These are phyloP conservation scores for Telopea speciosissima DNA, from an alignment of 177 flowering plant species.

Conservation along the genomic window DNA sequence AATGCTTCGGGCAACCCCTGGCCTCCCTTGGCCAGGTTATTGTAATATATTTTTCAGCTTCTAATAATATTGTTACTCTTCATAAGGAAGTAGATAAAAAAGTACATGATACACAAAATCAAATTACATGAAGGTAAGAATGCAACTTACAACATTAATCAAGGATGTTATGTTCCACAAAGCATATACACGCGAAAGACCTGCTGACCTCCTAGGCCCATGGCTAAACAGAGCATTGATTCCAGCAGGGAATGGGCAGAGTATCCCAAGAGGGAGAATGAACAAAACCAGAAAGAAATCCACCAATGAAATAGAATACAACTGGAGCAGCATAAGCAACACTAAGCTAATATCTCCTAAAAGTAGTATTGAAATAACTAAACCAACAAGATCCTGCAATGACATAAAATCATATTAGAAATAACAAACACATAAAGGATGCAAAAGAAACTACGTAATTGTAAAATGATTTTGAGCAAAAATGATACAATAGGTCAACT, in stretches of 20 bases:
- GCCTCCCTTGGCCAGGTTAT: too few relatives aligned
- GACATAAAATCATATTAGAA: slow-evolving; percentile 1
- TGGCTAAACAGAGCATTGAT: slow-evolving; percentile 96
- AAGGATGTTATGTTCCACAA: slow-evolving; percentile 68
- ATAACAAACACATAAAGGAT: background rate
- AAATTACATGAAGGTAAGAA: background rate
- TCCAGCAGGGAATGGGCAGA: slow-evolving; percentile 96
- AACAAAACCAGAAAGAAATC: slow-evolving; percentile 67
- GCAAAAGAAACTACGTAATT: background rate
- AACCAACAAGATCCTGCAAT: slow-evolving; percentile 95
- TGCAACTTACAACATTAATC: slow-evolving; percentile 77
- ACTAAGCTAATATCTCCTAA: slow-evolving; percentile 96
- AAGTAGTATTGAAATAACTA: slow-evolving; percentile 82
- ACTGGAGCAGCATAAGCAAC: slow-evolving; percentile 82
- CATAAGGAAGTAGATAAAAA: background rate
- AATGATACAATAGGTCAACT: background rate
- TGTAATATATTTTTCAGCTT: too few relatives aligned
- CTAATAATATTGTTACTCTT: background rate
- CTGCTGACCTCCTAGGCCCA: slow-evolving; percentile 88
- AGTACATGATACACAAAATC: background rate
- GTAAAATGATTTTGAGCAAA: background rate
- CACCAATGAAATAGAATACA: slow-evolving; percentile 75
- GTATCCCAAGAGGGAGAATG: slow-evolving; percentile 81
- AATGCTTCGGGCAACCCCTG: too few relatives aligned
- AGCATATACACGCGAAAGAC: slow-evolving; percentile 78